Evolutionary conservation across 2,329 filamentous ascomycete species (phyloP), one percentile per base, ranked within the genome.

Genomic region (Microdochium paspali): DNA sequence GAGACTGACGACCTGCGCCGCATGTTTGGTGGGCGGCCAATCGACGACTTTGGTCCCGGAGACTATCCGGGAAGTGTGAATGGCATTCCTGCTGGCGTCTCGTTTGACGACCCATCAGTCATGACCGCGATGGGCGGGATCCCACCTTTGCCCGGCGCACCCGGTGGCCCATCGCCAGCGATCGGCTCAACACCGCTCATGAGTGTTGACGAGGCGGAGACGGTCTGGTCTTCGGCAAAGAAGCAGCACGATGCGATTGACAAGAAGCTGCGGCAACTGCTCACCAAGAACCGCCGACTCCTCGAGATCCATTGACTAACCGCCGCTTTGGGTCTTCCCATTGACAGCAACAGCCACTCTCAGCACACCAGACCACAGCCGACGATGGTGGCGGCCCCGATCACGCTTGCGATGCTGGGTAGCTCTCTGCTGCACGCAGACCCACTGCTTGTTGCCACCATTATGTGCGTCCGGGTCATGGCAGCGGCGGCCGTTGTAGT

Each of bases 131-230:
- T 44, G 4, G 51, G 47, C 40, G 52, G 57, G 39, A 53, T 55
- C 46, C 13, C 18, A 15, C 15, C 15, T 9, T 18, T 40, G 15
- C 35, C 35, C 12, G 35, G 35, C 35, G 35, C 12, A 10, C 35
- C 18, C 6, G 55, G 54, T 31, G 54, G 53, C 4, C 53, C 60
- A 2, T 59, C 59, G 18, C 58, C 61, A 12, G 61, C 66, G n/a
- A 67, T 71, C 46, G 67, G 65, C 30, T 72, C 69, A 49, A 76
- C 79, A 51, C 73, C 74, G 4, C 64, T 80, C 7, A 76, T 85
- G 71, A 79, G 69, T 44, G 70, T 84, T 2, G 75, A 82, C 51
- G 83, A 85, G 50, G 76, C 80, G 2, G 82, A 86, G 65, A 67
- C 66, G 48, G 76, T 76, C 43, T 66, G 79, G 40, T 55, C 61